Evolutionary conservation across 176 grass and related monocot genomes (phyloP).

Genomic region (Carex myosuroides): DNA sequence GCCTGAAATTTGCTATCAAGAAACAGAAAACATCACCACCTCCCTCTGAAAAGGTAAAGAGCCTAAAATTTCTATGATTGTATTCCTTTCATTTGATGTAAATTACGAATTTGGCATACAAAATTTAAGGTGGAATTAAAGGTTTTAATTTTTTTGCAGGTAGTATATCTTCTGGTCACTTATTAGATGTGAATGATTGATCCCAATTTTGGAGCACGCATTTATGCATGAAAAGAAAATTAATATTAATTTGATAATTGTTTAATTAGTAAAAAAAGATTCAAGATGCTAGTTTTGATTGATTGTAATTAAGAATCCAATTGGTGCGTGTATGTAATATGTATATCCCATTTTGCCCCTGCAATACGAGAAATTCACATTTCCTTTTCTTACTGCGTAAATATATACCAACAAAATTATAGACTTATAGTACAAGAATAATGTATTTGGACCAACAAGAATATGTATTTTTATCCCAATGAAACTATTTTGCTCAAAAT

Average conservation of each 20-base stretch:
- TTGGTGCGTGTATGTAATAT: background rate
- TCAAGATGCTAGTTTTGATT: background rate
- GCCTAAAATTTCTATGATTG: background rate
- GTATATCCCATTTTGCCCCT: background rate
- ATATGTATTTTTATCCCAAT: too few species aligned
- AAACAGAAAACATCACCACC: constrained; percentile 44
- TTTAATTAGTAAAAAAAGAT: background rate
- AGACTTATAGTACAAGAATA: background rate
- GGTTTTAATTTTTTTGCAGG: background rate
- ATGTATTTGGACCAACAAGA: too few species aligned
- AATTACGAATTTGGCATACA: background rate
- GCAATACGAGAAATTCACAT: background rate
- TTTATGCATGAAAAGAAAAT: background rate
- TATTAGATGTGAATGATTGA: background rate
- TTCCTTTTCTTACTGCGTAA: background rate
- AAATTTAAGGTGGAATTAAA: background rate
- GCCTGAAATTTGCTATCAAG: constrained; percentile 38
- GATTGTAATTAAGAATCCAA: background rate
- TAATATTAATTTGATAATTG: background rate
- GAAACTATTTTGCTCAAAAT: too few species aligned
- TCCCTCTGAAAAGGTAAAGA: constrained; percentile 32
- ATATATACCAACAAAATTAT: background rate
- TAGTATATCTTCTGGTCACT: background rate
- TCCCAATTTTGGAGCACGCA: background rate
- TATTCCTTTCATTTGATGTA: background rate